Evolutionary conservation across 2,329 filamentous ascomycete species (phyloP).

Genomic region (Podosphaera fusca): DNA sequence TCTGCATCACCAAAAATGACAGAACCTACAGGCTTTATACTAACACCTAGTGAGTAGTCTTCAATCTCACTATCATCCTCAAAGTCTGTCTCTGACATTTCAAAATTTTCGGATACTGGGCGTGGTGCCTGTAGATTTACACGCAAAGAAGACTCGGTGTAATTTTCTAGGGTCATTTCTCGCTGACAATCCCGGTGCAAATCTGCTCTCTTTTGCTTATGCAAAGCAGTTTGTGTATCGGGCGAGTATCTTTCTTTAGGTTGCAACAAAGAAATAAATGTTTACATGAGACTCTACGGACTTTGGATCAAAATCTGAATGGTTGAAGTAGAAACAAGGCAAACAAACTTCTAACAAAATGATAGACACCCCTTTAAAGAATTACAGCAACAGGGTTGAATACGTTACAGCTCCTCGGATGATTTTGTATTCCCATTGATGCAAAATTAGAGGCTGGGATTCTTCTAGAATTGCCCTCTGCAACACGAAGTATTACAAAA

Average conservation of each 20-base stretch:
- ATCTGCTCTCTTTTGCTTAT: too few species aligned
- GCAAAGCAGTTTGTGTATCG: too few species aligned
- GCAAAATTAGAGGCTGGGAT: neutral
- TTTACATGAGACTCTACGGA: too few species aligned
- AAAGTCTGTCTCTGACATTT: slow-evolving; percentile 43
- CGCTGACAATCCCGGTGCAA: neutral
- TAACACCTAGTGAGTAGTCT: slow-evolving; percentile 42
- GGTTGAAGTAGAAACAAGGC: too few species aligned
- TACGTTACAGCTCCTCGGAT: neutral
- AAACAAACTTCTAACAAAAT: too few species aligned
- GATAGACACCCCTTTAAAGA: neutral
- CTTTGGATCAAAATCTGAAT: too few species aligned
- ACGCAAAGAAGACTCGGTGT: neutral
- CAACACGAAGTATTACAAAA: neutral
- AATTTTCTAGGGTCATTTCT: neutral
- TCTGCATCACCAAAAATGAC: slow-evolving; percentile 3
- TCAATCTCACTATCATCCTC: slow-evolving; percentile 34
- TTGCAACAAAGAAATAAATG: too few species aligned
- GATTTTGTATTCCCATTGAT: neutral
- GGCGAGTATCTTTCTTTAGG: too few species aligned
- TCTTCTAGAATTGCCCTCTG: neutral
- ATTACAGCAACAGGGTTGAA: neutral
- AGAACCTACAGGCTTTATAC: slow-evolving; percentile 45
- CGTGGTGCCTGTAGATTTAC: neutral
- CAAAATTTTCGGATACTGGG: neutral